Percentiles rank a stretch among this genome's conserved stretches.
These are phyloP conservation scores for Elsinoe necatrix DNA, from an alignment of 2,329 filamentous ascomycete genomes.

Conservation along the genomic window DNA sequence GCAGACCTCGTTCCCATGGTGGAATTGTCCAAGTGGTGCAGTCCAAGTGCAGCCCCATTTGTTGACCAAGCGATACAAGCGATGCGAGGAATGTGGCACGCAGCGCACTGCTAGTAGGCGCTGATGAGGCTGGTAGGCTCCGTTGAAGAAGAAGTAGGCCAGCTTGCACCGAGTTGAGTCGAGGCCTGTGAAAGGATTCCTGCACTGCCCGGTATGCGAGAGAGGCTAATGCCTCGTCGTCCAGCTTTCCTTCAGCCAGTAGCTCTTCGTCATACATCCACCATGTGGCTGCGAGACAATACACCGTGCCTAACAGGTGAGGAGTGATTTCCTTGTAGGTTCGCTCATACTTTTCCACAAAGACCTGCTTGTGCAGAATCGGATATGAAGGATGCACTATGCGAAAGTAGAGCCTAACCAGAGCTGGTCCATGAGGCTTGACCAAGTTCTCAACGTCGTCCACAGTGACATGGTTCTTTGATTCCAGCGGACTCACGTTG, in stretches of 20 bases:
- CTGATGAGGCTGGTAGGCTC: conserved; percentile 27
- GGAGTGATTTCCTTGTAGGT: conserved; percentile 52
- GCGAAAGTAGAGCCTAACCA: conserved; percentile 67
- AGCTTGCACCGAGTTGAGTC: conserved; percentile 35
- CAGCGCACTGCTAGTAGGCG: conserved; percentile 18
- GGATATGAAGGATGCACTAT: conserved; percentile 53
- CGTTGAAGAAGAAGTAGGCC: conserved; percentile 31
- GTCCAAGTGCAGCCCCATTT: conserved; percentile 33
- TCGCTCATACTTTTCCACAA: conserved; percentile 52
- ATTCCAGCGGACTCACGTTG: conserved; percentile 20
- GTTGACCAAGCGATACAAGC: conserved; percentile 32
- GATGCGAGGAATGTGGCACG: conserved; percentile 28
- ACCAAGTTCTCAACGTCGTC: conserved; percentile 65
- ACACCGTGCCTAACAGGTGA: conserved; percentile 52
- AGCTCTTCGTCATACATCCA: conserved; percentile 51
- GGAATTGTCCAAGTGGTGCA: conserved; percentile 24
- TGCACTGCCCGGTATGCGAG: conserved; percentile 25
- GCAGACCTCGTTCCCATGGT: conserved; percentile 26
- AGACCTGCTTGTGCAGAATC: conserved; percentile 53
- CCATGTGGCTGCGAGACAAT: conserved; percentile 55
- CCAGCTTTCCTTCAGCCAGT: conserved; percentile 37
- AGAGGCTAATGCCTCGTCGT: conserved; percentile 28
- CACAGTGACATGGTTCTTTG: conserved; percentile 38
- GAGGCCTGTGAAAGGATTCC: conserved; percentile 33
- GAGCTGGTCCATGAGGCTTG: conserved; percentile 57